These are phyloP conservation scores for Parietaria judaica DNA, from an alignment of 306 rosid species.

Conservation along the genomic window DNA sequence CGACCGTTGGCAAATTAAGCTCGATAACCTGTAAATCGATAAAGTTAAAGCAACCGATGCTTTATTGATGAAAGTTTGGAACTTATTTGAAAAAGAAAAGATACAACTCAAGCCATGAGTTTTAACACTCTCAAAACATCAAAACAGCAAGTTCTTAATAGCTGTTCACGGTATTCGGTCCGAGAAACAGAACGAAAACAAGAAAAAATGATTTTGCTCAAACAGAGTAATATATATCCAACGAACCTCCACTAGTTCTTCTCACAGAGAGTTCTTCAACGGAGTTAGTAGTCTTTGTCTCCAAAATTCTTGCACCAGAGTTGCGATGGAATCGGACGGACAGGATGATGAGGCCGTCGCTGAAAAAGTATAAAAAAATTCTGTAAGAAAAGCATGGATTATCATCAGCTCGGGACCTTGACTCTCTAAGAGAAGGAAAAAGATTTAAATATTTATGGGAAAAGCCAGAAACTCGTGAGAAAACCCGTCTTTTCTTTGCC, in stretches of 20 bases:
- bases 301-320: conserved; percentile 97
- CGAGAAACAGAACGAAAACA: conserved; percentile 23
- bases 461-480: background rate
- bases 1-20: too few species aligned
- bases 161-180: conserved; percentile 26
- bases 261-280: conserved; percentile 14
- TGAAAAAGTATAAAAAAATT: conserved; percentile 31
- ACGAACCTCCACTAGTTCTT: conserved; percentile 21
- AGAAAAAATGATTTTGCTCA: conserved; percentile 10
- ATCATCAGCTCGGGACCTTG: conserved; percentile 11
- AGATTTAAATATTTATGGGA: background rate
- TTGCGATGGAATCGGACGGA: conserved; percentile 98
- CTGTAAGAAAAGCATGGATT: conserved; percentile 17
- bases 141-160: conserved; percentile 22
- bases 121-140: conserved; percentile 19
- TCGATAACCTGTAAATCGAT: too few species aligned
- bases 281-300: conserved; percentile 57
- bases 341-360: conserved; percentile 97
- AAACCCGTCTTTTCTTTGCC: too few species aligned
- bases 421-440: conserved; percentile 10
- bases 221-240: conserved; percentile 12
- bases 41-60: background rate
- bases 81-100: conserved; percentile 38
- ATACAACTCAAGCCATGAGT: conserved; percentile 26
- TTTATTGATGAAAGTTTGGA: conserved; percentile 15